A percentile compares a stretch with the other conserved stretches of the same genome.
Evolutionary conservation across 1,284 basidiomycete species (phyloP).

Genomic region (Tilletia setariae): DNA sequence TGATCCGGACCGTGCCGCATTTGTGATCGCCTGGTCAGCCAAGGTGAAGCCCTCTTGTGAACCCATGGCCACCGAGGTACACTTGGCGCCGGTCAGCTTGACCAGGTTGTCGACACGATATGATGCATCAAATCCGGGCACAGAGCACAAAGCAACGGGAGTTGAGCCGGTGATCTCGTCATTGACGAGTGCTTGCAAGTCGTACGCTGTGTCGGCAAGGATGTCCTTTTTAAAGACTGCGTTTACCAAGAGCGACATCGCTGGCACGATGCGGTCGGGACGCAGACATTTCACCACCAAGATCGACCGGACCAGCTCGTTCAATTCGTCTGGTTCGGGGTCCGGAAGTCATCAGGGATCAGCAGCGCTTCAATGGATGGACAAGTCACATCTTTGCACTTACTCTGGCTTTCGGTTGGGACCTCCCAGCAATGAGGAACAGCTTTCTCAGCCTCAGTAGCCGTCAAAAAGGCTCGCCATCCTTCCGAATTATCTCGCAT

Average conservation of each 20-base stretch:
- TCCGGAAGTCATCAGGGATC: too few relatives aligned
- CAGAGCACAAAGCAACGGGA: slow-evolving; percentile 49
- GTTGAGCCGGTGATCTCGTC: slow-evolving; percentile 41
- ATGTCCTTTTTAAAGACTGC: slow-evolving; percentile 75
- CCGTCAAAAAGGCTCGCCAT: slow-evolving; percentile 76
- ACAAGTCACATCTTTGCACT: too few relatives aligned
- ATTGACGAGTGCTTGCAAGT: slow-evolving; percentile 32
- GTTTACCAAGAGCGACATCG: slow-evolving; percentile 71
- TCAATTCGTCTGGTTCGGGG: not conserved
- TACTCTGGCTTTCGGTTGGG: slow-evolving; percentile 34
- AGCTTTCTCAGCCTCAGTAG: slow-evolving; percentile 67
- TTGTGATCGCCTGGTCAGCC: slow-evolving; percentile 49
- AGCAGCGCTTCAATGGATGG: too few relatives aligned
- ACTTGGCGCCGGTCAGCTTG: slow-evolving; percentile 32
- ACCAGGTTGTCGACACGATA: slow-evolving; percentile 48
- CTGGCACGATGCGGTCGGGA: slow-evolving; percentile 80
- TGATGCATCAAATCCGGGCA: slow-evolving; percentile 51
- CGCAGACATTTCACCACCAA: slow-evolving; percentile 82
- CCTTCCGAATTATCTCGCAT: slow-evolving; percentile 65
- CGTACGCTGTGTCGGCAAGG: slow-evolving; percentile 54
- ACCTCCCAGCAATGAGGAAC: slow-evolving; percentile 69
- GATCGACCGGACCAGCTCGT: slow-evolving; percentile 47
- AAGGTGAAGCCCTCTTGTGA: slow-evolving; percentile 48
- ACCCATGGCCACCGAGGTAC: slow-evolving; percentile 50
- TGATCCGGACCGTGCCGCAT: slow-evolving; percentile 41